Percentiles rank a stretch among this genome's conserved stretches.
phyloP scores from a whole-genome alignment of 148 eudicot species.

The Talinum fruticosum region DNA sequence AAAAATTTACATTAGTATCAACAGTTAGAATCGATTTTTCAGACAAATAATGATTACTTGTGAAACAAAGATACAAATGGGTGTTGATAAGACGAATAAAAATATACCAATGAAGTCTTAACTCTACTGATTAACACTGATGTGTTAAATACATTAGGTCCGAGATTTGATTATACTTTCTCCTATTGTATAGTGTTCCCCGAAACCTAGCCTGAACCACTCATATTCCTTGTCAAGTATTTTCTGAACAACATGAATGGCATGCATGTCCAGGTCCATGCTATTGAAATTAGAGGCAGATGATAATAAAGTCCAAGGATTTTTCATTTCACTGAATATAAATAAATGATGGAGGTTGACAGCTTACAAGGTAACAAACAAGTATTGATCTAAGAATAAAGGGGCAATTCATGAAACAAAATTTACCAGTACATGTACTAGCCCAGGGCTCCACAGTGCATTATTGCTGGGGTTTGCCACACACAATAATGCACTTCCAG shows the following conservation, averaged over 20 bases:
- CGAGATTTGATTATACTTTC: too few relatives aligned
- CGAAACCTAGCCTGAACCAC: background rate
- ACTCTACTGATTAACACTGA: too few relatives aligned
- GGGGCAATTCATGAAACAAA: too few relatives aligned
- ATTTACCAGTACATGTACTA: conserved; percentile 14
- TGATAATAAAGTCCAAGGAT: background rate
- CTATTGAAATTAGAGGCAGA: background rate
- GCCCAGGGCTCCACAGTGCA: conserved; percentile 19
- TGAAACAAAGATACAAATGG: too few relatives aligned
- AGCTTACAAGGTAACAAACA: conserved; percentile 14
- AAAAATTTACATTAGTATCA: too few relatives aligned
- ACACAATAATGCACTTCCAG: conserved; percentile 19
- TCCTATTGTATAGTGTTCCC: too few relatives aligned
- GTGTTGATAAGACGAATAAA: too few relatives aligned
- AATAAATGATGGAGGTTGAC: background rate
- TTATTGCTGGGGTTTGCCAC: conserved; percentile 21
- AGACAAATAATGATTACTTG: too few relatives aligned
- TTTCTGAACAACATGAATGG: background rate
- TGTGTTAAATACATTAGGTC: too few relatives aligned
- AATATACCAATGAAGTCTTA: too few relatives aligned
- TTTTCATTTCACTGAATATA: background rate
- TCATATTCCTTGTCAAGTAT: background rate
- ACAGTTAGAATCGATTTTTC: too few relatives aligned
- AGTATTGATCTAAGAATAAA: conserved; percentile 21
- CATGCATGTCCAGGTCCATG: background rate